Percentiles rank a stretch among this genome's conserved stretches.
These are phyloP conservation scores for Elsinoe australis DNA, from an alignment of 2,329 filamentous ascomycete genomes.

Conservation along the genomic window DNA sequence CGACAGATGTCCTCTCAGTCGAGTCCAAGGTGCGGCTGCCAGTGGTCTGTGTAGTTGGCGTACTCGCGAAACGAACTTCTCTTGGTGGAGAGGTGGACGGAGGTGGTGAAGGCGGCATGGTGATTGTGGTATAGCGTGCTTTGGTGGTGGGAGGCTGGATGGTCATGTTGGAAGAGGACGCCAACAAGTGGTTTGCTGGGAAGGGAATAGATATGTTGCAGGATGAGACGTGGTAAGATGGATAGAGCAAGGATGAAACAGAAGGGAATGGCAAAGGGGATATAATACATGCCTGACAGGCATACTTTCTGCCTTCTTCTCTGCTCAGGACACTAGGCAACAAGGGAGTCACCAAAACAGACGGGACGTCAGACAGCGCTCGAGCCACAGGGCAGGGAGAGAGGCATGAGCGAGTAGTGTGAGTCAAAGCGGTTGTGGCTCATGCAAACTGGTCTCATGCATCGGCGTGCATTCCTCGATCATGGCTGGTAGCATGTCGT, in stretches of 20 bases:
- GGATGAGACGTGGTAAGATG: not conserved
- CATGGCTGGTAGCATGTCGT: too few species aligned
- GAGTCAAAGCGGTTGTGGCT: constrained; percentile 8
- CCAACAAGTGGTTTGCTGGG: not conserved
- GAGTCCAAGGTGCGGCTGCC: not conserved
- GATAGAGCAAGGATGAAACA: constrained; percentile 2
- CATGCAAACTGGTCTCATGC: too few species aligned
- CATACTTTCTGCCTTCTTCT: constrained; percentile 8
- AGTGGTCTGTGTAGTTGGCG: not conserved
- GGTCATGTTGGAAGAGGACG: not conserved
- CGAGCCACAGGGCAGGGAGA: constrained; percentile 9
- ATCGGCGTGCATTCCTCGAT: too few species aligned
- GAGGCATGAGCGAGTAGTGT: not conserved
- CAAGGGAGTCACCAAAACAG: constrained; percentile 6
- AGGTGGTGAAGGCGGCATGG: constrained; percentile 10
- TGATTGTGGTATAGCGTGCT: not conserved
- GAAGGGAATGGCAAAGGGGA: not conserved
- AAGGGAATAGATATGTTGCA: not conserved
- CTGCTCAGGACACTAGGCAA: constrained; percentile 10
- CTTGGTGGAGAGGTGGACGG: constrained; percentile 5
- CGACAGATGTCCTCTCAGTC: not conserved
- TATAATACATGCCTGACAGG: constrained; percentile 13
- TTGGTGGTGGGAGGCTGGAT: not conserved
- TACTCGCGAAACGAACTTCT: not conserved
- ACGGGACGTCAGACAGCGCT: constrained; percentile 12